These are phyloP conservation scores for Amylocystis lapponica DNA, from an alignment of 768 basidiomycete genomes.

Conservation along the genomic window DNA sequence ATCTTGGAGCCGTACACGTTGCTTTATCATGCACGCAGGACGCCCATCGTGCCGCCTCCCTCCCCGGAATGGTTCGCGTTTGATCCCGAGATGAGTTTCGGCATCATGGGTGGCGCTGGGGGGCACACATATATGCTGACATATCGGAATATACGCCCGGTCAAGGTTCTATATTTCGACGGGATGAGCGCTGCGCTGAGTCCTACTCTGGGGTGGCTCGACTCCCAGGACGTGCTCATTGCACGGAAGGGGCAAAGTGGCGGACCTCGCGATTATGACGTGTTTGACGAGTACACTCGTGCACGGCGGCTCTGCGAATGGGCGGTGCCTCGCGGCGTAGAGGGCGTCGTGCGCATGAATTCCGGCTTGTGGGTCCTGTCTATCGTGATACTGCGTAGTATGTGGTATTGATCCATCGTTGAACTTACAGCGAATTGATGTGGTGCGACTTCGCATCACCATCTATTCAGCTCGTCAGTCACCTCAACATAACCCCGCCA, in stretches of 20 bases:
- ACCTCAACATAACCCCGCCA: background rate
- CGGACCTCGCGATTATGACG: background rate
- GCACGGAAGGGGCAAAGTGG: background rate
- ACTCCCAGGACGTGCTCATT: background rate
- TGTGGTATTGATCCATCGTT: too few species aligned
- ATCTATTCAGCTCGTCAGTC: background rate
- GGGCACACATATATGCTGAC: slow-evolving; percentile 2
- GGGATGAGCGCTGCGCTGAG: background rate
- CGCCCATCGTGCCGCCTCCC: background rate
- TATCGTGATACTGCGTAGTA: too few species aligned
- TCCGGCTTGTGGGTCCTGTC: background rate
- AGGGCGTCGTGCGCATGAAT: background rate
- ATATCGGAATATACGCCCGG: slow-evolving; percentile 1
- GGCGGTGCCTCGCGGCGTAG: background rate
- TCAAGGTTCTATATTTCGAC: background rate
- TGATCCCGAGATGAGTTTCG: slow-evolving; percentile 8
- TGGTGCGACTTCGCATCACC: background rate
- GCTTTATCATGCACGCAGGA: slow-evolving; percentile 6
- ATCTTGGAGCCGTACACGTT: slow-evolving; percentile 5
- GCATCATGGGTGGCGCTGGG: slow-evolving; percentile 6
- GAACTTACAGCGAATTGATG: background rate
- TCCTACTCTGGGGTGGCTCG: background rate
- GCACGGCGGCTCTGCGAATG: background rate
- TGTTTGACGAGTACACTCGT: background rate
- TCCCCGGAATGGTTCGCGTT: slow-evolving; percentile 8